Evolutionary conservation across 352 stramenopile genomes (phyloP).

Genomic region (Pythium brachiatum): DNA sequence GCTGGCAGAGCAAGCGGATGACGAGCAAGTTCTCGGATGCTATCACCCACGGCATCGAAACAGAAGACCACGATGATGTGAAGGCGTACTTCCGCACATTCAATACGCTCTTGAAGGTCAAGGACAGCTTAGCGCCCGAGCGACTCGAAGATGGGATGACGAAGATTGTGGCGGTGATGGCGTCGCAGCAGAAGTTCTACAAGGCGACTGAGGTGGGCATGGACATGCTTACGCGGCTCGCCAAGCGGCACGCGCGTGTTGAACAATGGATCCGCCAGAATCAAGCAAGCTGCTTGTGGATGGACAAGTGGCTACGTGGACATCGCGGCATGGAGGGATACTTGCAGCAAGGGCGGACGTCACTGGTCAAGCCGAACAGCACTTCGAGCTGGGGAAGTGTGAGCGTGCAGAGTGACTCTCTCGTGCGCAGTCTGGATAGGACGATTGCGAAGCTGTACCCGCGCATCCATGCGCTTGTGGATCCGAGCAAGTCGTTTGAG

Average conservation of each 20-base stretch:
- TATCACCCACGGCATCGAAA: slow-evolving; percentile 74
- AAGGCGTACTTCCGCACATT: slow-evolving; percentile 89
- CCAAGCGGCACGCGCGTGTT: slow-evolving; percentile 67
- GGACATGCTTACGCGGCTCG: slow-evolving; percentile 81
- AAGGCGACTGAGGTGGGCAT: slow-evolving; percentile 85
- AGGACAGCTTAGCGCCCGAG: slow-evolving; percentile 59
- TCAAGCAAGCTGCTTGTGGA: slow-evolving; percentile 64
- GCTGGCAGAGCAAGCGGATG: slow-evolving; percentile 68
- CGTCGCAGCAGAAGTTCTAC: slow-evolving; percentile 83
- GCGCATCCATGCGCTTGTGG: slow-evolving; percentile 24
- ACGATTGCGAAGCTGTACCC: slow-evolving; percentile 28
- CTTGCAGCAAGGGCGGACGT: slow-evolving; percentile 71
- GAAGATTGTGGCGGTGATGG: slow-evolving; percentile 72
- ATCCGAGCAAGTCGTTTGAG: slow-evolving; percentile 34
- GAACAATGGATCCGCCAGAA: slow-evolving; percentile 68
- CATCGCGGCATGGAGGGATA: slow-evolving; percentile 66
- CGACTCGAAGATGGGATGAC: slow-evolving; percentile 70
- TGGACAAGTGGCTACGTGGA: slow-evolving; percentile 77
- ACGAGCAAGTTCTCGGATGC: slow-evolving; percentile 56
- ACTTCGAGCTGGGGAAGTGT: slow-evolving; percentile 68
- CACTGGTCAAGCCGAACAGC: slow-evolving; percentile 83
- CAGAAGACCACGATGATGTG: slow-evolving; percentile 81
- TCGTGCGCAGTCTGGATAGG: slow-evolving; percentile 27
- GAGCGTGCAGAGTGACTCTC: slow-evolving; percentile 19
- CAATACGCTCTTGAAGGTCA: slow-evolving; percentile 74